Conservation (phyloP, 148 eudicot species). For the Heliamphora exappendiculata region DNA sequence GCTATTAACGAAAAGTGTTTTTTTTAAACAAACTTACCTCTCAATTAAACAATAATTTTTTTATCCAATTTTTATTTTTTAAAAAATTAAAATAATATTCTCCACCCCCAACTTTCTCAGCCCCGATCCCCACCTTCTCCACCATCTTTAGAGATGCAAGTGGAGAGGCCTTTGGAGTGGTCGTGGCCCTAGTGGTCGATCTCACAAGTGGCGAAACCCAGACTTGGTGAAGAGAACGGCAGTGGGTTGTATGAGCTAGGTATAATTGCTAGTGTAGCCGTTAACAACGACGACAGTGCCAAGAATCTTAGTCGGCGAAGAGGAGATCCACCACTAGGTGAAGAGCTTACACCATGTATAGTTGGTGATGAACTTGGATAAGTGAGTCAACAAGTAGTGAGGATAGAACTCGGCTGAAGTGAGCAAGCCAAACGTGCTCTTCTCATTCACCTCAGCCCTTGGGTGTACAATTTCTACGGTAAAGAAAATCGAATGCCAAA, state of each 20-base stretch:
- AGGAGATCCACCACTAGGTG: constrained; percentile 84
- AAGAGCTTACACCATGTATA: constrained; percentile 64
- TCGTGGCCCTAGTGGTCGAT: constrained; percentile 95
- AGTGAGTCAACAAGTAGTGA: constrained; percentile 62
- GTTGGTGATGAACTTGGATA: constrained; percentile 66
- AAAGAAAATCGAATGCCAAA: no score
- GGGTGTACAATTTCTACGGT: constrained; percentile 58
- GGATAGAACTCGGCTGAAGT: constrained; percentile 65
- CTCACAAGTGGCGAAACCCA: constrained; percentile 73
- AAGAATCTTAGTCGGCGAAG: constrained; percentile 13
- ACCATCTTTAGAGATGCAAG: constrained; percentile 81
- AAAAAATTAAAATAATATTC: no score
- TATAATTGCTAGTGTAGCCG: constrained; percentile 93
- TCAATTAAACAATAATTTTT: no score
- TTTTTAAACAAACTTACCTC: no score
- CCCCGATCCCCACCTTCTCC: no score
- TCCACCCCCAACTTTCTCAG: no score
- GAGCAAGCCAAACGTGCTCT: constrained; percentile 59
- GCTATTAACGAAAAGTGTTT: no score
- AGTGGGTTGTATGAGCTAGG: constrained; percentile 76
- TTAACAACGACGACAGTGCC: constrained; percentile 64
- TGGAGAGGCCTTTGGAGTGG: constrained; percentile 55
- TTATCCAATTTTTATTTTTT: no score
- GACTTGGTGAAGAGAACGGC: constrained; percentile 54
- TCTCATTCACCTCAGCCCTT: constrained; percentile 61